Evolutionary conservation across 1,284 basidiomycete genomes (phyloP).

Genomic region (Leccinum fallax): DNA sequence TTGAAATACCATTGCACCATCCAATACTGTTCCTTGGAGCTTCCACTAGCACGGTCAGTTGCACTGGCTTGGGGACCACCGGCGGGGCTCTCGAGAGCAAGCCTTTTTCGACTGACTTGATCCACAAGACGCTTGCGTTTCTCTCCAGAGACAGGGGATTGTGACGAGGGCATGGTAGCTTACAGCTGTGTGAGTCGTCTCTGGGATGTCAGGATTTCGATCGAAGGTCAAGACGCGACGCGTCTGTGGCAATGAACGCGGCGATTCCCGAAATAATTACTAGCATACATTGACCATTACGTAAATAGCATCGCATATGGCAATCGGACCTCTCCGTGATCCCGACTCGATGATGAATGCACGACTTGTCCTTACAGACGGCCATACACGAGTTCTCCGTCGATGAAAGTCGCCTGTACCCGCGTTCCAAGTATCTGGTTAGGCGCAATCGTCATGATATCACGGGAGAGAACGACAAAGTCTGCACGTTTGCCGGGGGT

Average conservation of each 20-base stretch:
- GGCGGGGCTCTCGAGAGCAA: conserved; percentile 30
- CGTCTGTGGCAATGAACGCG: conserved; percentile 27
- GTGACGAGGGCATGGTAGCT: conserved; percentile 19
- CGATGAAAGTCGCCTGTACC: conserved; percentile 78
- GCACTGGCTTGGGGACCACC: conserved; percentile 12
- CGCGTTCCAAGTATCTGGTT: conserved; percentile 68
- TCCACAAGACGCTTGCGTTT: conserved; percentile 35
- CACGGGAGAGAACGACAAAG: conserved; percentile 77
- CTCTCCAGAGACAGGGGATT: conserved; percentile 25
- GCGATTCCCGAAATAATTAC: conserved; percentile 18
- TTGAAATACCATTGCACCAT: conserved; percentile 66
- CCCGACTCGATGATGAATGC: background rate
- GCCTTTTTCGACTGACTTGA: conserved; percentile 37
- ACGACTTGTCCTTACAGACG: conserved; percentile 13
- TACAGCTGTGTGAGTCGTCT: conserved; percentile 4
- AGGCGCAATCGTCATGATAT: conserved; percentile 74
- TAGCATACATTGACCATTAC: background rate
- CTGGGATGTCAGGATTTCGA: background rate
- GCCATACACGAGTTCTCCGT: conserved; percentile 73
- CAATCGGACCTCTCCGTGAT: background rate
- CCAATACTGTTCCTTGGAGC: conserved; percentile 50
- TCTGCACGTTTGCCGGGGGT: conserved; percentile 82
- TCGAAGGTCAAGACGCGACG: conserved; percentile 11
- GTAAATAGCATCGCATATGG: background rate
- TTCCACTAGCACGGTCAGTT: conserved; percentile 9